A percentile compares a stretch with the other conserved stretches of the same genome.
Evolutionary conservation across 1,284 basidiomycete species (phyloP).

Genomic region (Trichosporon ovoides): DNA sequence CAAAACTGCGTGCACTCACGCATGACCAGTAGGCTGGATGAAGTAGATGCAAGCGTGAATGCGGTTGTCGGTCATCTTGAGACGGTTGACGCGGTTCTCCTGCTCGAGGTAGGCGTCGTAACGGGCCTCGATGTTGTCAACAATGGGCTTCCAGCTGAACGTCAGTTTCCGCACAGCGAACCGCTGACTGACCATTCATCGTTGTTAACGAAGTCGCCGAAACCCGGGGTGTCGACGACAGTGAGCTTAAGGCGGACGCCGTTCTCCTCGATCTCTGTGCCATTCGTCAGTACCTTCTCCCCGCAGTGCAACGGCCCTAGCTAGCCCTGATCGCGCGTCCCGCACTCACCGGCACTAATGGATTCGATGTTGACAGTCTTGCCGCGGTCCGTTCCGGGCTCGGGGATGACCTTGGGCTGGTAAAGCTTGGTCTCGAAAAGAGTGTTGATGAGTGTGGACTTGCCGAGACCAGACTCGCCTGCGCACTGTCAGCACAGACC

Average conservation of each 20-base stretch:
- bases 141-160: slow-evolving; percentile 87
- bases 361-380: slow-evolving; percentile 94
- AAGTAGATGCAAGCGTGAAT: slow-evolving; percentile 80
- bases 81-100: slow-evolving; percentile 88
- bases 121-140: slow-evolving; percentile 92
- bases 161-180: neutral
- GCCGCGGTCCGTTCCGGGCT: slow-evolving; percentile 76
- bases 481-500: slow-evolving; percentile 24
- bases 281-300: slow-evolving; percentile 27
- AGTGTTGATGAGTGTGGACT: slow-evolving; percentile 96
- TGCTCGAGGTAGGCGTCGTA: slow-evolving; percentile 96
- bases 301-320: neutral
- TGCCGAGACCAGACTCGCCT: slow-evolving; percentile 96
- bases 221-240: slow-evolving; percentile 96
- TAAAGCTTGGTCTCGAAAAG: slow-evolving; percentile 93
- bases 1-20: slow-evolving; percentile 57
- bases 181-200: slow-evolving; percentile 69
- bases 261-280: slow-evolving; percentile 90
- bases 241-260: slow-evolving; percentile 88
- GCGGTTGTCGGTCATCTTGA: slow-evolving; percentile 50
- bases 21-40: slow-evolving; percentile 94
- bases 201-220: slow-evolving; percentile 97
- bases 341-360: slow-evolving; percentile 80
- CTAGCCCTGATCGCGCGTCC: neutral
- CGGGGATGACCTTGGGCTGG: slow-evolving; percentile 72